Conservation (phyloP, 2,329 filamentous ascomycete species). For the Harringtonia aguacate region DNA sequence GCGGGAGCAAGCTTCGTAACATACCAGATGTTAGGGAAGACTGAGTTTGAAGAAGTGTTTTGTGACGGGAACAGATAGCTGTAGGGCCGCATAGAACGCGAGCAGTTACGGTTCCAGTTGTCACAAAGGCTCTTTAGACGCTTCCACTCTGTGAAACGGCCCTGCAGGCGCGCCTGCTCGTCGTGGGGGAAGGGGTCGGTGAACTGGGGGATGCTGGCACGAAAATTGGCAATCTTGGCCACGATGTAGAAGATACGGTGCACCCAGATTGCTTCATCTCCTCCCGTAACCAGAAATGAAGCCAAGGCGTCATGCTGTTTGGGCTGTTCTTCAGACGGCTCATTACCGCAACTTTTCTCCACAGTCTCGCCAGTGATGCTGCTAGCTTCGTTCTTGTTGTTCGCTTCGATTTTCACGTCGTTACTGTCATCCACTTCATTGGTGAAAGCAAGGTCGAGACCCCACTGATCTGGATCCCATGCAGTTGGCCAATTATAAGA, state of each 20-base stretch:
- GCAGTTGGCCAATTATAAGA: constrained; percentile 79
- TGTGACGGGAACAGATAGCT: constrained; percentile 63
- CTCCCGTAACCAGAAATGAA: constrained; percentile 23
- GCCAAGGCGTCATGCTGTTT: not conserved
- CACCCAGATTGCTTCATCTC: constrained; percentile 74
- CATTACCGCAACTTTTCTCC: constrained; percentile 10
- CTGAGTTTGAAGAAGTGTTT: constrained; percentile 44
- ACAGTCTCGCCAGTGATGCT: constrained; percentile 26
- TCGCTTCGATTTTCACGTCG: not conserved
- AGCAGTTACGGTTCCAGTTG: constrained; percentile 68
- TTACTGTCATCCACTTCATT: constrained; percentile 1
- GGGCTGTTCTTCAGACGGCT: constrained; percentile 16
- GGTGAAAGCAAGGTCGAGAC: constrained; percentile 64
- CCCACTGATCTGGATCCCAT: constrained; percentile 88
- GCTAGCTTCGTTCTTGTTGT: not conserved
- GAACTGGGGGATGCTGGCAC: constrained; percentile 54
- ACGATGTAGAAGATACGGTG: constrained; percentile 83
- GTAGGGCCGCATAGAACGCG: constrained; percentile 78
- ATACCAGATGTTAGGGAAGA: constrained; percentile 80
- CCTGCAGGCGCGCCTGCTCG: constrained; percentile 52
- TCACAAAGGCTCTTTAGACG: constrained; percentile 72
- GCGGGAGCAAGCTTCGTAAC: constrained; percentile 13
- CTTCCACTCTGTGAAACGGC: constrained; percentile 66
- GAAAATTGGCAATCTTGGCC: constrained; percentile 78
- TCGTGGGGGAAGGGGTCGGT: constrained; percentile 49